phyloP scores from a whole-genome alignment of 2,329 filamentous ascomycete genomes.

The Dothidotthia symphoricarpi region DNA sequence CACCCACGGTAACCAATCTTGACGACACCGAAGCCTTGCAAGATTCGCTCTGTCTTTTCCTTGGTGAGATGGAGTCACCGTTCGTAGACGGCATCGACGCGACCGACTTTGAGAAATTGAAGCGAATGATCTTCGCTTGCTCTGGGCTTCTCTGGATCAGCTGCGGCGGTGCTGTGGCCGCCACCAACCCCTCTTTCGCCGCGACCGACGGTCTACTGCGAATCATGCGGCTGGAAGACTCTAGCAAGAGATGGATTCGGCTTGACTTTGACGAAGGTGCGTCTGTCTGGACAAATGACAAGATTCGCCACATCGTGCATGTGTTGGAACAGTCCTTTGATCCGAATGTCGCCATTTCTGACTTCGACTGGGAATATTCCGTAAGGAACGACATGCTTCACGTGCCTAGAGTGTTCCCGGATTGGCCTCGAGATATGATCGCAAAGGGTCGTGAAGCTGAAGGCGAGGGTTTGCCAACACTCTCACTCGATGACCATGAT shows the following conservation, averaged over 20 bases:
- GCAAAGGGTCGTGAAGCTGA: too few species aligned
- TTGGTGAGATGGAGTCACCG: neutral
- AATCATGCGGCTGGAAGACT: neutral
- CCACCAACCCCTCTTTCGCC: neutral
- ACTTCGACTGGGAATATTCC: constrained; percentile 1
- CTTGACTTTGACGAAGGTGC: neutral
- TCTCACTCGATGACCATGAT: neutral
- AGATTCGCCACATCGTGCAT: neutral
- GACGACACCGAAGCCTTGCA: too few species aligned
- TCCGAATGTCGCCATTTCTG: neutral
- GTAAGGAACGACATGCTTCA: neutral
- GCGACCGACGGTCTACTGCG: neutral
- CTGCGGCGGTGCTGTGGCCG: neutral
- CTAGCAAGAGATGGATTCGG: neutral
- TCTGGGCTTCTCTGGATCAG: constrained; percentile 1
- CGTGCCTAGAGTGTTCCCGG: neutral
- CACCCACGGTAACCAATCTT: too few species aligned
- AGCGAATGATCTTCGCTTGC: neutral
- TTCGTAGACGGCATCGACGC: neutral
- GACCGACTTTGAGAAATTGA: neutral
- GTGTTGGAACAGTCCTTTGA: neutral
- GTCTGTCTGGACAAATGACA: neutral
- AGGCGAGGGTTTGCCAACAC: too few species aligned
- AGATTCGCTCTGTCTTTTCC: too few species aligned
- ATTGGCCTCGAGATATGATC: neutral